Evolutionary conservation across 441 rosid genomes (phyloP), one percentile per base, ranked within the genome.

Genomic region (Capsella rubella): DNA sequence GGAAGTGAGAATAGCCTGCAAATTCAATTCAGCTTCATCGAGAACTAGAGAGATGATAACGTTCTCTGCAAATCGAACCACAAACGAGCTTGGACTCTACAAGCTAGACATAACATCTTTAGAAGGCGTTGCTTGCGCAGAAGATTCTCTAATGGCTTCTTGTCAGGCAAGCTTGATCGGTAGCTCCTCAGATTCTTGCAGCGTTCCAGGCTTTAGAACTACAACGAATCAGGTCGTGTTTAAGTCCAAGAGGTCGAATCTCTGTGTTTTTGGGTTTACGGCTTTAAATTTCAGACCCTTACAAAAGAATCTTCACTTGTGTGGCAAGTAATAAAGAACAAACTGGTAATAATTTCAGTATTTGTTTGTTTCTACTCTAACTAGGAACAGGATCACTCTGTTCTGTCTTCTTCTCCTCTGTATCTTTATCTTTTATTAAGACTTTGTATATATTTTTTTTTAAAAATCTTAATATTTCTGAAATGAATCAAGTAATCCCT

Each of bases 21-120:
- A 81, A 76, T 87, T 93, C 82, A 85, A 74, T 67, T 92, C 95
- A 8, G 74, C 80, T 56, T 78, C 88, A 1, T 86, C 90, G 1
- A 86, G 70, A 72, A 85, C 92, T 15, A 85, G 66, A 27, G 98
- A 93, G 74, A 84, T 80, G 79, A 77, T 95, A 59, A 67, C 84
- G 13, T 87, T 95, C 84, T 87, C 97, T 21, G 97, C 85, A 69
- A 95, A 91, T 83, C 87, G 98, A 78, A 93, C 95, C 10, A 95
- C 99, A 28, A 88, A 93, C 43, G 82, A 82, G 72, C 16, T 71
- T 47, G 99, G 99, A 73, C 63, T 92, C 25, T 95, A 93, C 87
- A 87, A 81, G 80, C 70, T 93, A 62, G 98, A 88, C 34, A 82
- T 95, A 70, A 95, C 96, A 0, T 82, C 97, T 6, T 81, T 93